Percentiles rank a stretch among this genome's conserved stretches.
Conservation (phyloP, 2,329 filamentous ascomycete genomes). For the Zalaria obscura region DNA sequence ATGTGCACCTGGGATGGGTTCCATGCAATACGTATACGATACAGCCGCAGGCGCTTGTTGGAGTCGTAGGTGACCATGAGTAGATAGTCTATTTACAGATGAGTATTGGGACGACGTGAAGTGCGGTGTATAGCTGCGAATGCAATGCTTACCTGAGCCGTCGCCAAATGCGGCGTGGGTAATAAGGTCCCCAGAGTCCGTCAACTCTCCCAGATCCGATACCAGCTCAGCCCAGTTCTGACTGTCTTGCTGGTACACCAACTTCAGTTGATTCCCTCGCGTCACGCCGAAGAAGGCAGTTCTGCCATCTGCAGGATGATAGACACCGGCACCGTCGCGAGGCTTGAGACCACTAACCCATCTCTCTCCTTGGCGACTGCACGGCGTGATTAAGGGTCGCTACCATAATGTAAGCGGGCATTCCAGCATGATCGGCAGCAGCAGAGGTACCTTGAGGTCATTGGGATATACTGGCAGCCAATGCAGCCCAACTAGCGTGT, state of each 20-base stretch:
- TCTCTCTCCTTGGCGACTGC: conserved; percentile 24
- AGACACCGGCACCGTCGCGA: conserved; percentile 53
- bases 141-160: conserved; percentile 10
- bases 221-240: conserved; percentile 57
- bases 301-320: conserved; percentile 56
- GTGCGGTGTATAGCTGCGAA: not conserved
- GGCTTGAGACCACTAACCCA: conserved; percentile 60
- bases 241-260: conserved; percentile 66
- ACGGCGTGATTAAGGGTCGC: conserved; percentile 19
- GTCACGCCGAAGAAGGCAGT: conserved; percentile 67
- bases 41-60: conserved; percentile 58
- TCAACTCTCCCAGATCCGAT: conserved; percentile 60
- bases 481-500: conserved; percentile 67
- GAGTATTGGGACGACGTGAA: not conserved
- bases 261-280: conserved; percentile 54
- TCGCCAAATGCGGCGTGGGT: conserved; percentile 57
- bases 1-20: conserved; percentile 28
- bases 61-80: conserved; percentile 54
- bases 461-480: conserved; percentile 49
- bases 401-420: conserved; percentile 15
- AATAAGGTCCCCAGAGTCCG: conserved; percentile 37
- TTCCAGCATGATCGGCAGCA: conserved; percentile 5
- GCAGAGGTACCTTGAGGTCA: conserved; percentile 15
- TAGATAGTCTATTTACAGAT: conserved; percentile 31
- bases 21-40: conserved; percentile 65